A percentile compares a stretch with the other conserved stretches of the same genome.
phyloP scores from a whole-genome alignment of 2,329 filamentous ascomycete species.

The Aspergillus cejpii region DNA sequence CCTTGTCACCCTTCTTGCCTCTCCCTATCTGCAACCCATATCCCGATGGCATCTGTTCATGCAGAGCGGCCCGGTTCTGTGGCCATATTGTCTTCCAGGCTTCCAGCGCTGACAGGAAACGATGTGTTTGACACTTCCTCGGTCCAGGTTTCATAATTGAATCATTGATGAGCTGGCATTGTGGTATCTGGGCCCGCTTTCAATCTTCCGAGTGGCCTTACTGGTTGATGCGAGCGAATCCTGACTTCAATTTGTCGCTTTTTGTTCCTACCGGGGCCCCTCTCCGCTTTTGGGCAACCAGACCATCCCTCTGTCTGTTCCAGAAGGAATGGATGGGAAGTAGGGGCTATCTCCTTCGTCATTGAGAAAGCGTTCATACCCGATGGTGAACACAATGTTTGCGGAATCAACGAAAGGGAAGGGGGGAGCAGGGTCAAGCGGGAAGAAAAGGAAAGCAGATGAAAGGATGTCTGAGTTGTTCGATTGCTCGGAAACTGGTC shows the following conservation, averaged over 20 bases:
- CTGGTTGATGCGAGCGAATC: constrained; percentile 11
- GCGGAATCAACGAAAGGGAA: constrained; percentile 7
- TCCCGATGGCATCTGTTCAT: constrained; percentile 20
- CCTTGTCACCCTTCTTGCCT: constrained; percentile 3
- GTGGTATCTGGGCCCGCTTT: constrained; percentile 19
- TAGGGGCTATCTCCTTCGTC: constrained; percentile 3
- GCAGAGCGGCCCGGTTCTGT: constrained; percentile 27
- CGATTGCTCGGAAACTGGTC: constrained; percentile 11
- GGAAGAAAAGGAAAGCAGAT: not conserved
- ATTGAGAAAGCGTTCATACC: constrained; percentile 18
- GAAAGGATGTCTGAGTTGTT: constrained; percentile 26
- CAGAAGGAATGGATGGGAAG: constrained; percentile 4
- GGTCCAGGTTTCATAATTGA: constrained; percentile 13
- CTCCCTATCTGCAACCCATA: constrained; percentile 11
- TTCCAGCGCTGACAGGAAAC: constrained; percentile 16
- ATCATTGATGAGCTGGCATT: constrained; percentile 31
- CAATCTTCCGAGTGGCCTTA: constrained; percentile 13
- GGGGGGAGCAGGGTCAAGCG: not conserved
- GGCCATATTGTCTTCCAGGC: constrained; percentile 14
- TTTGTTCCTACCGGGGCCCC: constrained; percentile 15
- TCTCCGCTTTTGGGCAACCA: constrained; percentile 29
- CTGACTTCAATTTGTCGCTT: constrained; percentile 22
- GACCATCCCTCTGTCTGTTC: constrained; percentile 10
- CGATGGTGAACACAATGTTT: constrained; percentile 11
- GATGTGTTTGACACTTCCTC: constrained; percentile 5